Evolutionary conservation across 371 early-diverging fungal genomes (phyloP), one percentile per base, ranked within the genome.

Genomic region (Circinella minor): DNA sequence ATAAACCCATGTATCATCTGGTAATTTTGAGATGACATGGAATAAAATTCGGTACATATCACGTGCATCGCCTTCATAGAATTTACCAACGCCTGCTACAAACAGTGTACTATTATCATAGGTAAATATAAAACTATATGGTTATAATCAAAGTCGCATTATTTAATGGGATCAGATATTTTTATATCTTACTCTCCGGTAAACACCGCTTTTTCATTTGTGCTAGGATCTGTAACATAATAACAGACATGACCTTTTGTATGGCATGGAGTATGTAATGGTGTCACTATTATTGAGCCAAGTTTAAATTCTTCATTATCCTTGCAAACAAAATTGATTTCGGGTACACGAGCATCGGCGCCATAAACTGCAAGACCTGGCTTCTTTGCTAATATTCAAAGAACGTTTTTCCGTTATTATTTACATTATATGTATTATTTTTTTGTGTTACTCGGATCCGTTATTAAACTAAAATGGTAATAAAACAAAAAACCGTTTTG

Each of bases 1-100:
- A 64, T 92, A 98, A 34, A 97, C 95, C 81, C 87, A 83, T 0
- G 98, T 98, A 48, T 93, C 93, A 37, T 85, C 84, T 0, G 96
- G 96, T 64, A 98, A 79, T 39, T 80, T 80, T 0, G 87, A 91
- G 36, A 98, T 79, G 46, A 88, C 85, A 39, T 87, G 85, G 64
- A 90, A 86, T 66, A 98, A 82, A 38, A 91, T 90, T 46, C 85
- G 80, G 76, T 94, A 84, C 96, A 97, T 95, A 66, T 95, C 91
- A 20, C 88, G 83, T 1, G 95, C 90, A 18, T 91, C 92, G 11
- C 96, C 97, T 73, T 98, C 98, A 76, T 96, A 96, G 78, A 97
- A 95, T 46, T 94, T 87, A 3, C 98, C 98, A 66, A 97, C 93
- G 6, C 95, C 94, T 17, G 77, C 88, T 5, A 79, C 68, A 74